phyloP scores from a whole-genome alignment of 176 grass and related monocot genomes.

The Musa acuminata region DNA sequence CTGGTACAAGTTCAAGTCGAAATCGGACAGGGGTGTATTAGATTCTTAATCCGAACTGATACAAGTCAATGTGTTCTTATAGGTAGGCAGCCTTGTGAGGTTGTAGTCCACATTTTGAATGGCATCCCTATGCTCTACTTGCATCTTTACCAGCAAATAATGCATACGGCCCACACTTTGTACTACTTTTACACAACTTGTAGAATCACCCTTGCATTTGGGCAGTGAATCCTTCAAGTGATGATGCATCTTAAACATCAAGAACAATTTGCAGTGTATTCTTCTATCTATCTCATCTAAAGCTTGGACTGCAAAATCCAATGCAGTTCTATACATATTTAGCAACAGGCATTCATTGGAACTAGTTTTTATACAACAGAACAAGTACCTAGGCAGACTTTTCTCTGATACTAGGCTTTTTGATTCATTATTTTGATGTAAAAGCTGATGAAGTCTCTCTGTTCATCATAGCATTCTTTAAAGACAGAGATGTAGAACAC shows the following conservation, averaged over 20 bases:
- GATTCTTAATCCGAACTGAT: no score
- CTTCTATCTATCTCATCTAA: background rate
- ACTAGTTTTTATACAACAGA: no score
- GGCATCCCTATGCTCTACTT: conserved; percentile 42
- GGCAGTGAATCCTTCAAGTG: background rate
- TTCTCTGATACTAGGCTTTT: no score
- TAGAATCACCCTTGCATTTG: conserved; percentile 60
- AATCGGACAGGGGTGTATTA: no score
- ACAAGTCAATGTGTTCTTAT: no score
- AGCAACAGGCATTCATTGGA: no score
- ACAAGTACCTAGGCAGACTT: no score
- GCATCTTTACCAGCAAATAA: conserved; percentile 83
- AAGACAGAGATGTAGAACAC: background rate
- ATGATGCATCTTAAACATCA: background rate
- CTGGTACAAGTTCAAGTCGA: no score
- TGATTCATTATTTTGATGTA: no score
- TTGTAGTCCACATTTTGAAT: no score
- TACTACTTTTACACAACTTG: conserved; percentile 23
- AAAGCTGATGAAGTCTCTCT: background rate
- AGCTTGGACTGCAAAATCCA: background rate
- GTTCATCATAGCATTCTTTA: background rate
- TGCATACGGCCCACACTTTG: conserved; percentile 52
- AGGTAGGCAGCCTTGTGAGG: no score
- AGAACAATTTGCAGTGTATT: background rate
- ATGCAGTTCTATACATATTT: no score